phyloP scores from a whole-genome alignment of 768 basidiomycete species.

The Hirschioporus abietinus region DNA sequence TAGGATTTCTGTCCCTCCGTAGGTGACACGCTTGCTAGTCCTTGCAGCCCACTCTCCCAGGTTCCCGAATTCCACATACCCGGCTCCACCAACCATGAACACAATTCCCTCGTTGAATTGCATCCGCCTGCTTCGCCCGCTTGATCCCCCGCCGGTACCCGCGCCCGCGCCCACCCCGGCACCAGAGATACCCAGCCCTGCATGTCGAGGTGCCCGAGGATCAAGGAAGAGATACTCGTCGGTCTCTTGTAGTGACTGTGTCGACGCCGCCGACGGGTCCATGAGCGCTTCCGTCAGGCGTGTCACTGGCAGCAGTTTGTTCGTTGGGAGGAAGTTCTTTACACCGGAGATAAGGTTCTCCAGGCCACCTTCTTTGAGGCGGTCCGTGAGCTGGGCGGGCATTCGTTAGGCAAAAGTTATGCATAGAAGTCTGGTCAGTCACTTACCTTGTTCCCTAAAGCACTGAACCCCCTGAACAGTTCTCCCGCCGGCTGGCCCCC shows the following conservation, averaged over 20 bases:
- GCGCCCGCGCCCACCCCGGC: slow-evolving; percentile 34
- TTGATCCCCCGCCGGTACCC: slow-evolving; percentile 22
- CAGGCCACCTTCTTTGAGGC: slow-evolving; percentile 91
- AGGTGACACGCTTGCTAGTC: slow-evolving; percentile 81
- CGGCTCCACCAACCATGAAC: slow-evolving; percentile 94
- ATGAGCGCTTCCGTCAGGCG: slow-evolving; percentile 93
- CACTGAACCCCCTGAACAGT: slow-evolving; percentile 90
- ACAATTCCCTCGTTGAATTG: slow-evolving; percentile 86
- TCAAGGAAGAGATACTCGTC: slow-evolving; percentile 96
- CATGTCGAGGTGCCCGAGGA: slow-evolving; percentile 70
- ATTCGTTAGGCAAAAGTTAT: slow-evolving; percentile 5
- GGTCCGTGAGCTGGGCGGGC: slow-evolving; percentile 73
- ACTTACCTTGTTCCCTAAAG: slow-evolving; percentile 76
- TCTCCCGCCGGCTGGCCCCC: slow-evolving; percentile 74
- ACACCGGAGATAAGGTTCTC: slow-evolving; percentile 97
- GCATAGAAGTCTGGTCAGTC: slow-evolving; percentile 5
- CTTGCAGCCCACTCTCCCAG: slow-evolving; percentile 87
- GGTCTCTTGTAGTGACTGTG: slow-evolving; percentile 91
- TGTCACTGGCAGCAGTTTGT: slow-evolving; percentile 89
- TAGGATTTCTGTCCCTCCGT: slow-evolving; percentile 94
- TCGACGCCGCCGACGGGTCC: slow-evolving; percentile 93
- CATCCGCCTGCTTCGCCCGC: slow-evolving; percentile 50
- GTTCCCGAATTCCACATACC: slow-evolving; percentile 97
- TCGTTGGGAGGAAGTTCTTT: slow-evolving; percentile 94
- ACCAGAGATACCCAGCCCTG: slow-evolving; percentile 44